Percentiles rank a stretch among this genome's conserved stretches.
These are phyloP conservation scores for Oryza coarctata DNA, from an alignment of 176 grass and related monocot species.

Conservation along the genomic window DNA sequence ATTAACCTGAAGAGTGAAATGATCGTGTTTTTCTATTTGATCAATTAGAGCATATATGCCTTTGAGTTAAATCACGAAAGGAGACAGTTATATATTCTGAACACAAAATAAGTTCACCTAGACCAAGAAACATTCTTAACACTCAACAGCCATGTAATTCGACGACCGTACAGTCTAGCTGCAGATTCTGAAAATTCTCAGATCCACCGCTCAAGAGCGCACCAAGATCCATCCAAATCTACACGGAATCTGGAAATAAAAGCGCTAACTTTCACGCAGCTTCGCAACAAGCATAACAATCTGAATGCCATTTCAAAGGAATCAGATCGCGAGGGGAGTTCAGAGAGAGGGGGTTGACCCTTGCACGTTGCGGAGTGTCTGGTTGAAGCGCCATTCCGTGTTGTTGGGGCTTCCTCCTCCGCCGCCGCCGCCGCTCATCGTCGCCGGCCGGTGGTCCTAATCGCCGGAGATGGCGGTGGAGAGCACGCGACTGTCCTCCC, in stretches of 20 bases:
- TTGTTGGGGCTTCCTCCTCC: constrained; percentile 46
- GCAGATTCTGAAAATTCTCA: neutral
- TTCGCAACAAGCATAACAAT: neutral
- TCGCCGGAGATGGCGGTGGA: neutral
- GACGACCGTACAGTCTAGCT: neutral
- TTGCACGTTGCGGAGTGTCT: constrained; percentile 62
- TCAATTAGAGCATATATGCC: too few relatives aligned
- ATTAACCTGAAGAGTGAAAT: neutral
- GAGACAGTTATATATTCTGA: neutral
- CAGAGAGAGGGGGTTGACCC: constrained; percentile 32
- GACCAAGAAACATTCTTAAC: neutral
- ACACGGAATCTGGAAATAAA: neutral
- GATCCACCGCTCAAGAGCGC: neutral
- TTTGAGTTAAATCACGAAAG: too few relatives aligned
- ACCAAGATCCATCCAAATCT: neutral
- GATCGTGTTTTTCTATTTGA: too few relatives aligned
- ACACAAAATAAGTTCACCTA: neutral
- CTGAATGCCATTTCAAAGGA: neutral
- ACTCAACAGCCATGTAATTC: neutral
- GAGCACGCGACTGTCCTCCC: neutral
- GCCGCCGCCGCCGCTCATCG: constrained; percentile 35
- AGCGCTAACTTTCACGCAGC: neutral
- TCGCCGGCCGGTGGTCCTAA: neutral
- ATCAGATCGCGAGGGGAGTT: neutral
- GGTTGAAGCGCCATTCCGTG: constrained; percentile 69